A percentile compares a stretch with the other conserved stretches of the same genome.
phyloP scores from a whole-genome alignment of 2,329 filamentous ascomycete species.

The Colletotrichum spinosum region DNA sequence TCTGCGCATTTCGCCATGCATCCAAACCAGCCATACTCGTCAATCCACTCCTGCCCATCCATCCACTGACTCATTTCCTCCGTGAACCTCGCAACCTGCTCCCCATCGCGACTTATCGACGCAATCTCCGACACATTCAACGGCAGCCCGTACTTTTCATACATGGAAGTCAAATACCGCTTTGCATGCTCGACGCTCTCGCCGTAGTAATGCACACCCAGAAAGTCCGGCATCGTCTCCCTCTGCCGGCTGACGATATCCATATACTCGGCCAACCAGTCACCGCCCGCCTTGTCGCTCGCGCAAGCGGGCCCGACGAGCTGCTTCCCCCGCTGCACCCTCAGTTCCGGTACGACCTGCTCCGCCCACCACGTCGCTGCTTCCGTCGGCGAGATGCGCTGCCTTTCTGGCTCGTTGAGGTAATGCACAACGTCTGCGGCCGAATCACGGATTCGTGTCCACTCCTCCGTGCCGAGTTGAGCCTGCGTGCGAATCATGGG shows the following conservation, averaged over 20 bases:
- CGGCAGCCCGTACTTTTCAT: slow-evolving; percentile 48
- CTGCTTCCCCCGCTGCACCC: slow-evolving; percentile 39
- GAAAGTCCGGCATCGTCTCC: slow-evolving; percentile 48
- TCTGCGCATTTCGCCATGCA: slow-evolving; percentile 56
- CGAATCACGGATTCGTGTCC: slow-evolving; percentile 44
- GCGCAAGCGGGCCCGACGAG: slow-evolving; percentile 54
- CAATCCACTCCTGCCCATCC: slow-evolving; percentile 53
- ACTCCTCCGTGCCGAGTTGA: slow-evolving; percentile 52
- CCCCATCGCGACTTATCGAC: slow-evolving; percentile 49
- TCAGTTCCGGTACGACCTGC: slow-evolving; percentile 47
- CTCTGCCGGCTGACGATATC: slow-evolving; percentile 42
- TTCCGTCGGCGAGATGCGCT: slow-evolving; percentile 46
- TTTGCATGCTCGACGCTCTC: slow-evolving; percentile 47
- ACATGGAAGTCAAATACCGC: slow-evolving; percentile 49
- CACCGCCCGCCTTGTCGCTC: slow-evolving; percentile 50
- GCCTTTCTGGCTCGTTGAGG: slow-evolving; percentile 59
- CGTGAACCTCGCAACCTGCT: slow-evolving; percentile 53
- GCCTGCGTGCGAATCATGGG: slow-evolving; percentile 55
- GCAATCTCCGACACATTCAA: slow-evolving; percentile 57
- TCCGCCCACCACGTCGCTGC: slow-evolving; percentile 53
- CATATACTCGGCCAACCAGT: slow-evolving; percentile 57
- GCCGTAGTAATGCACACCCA: slow-evolving; percentile 58
- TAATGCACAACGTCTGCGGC: slow-evolving; percentile 53
- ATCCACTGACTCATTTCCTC: slow-evolving; percentile 54
- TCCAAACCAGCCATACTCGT: slow-evolving; percentile 58